A percentile compares a stretch with the other conserved stretches of the same genome.
Evolutionary conservation across 2,329 filamentous ascomycete genomes (phyloP).

Genomic region (Beauveria australis): DNA sequence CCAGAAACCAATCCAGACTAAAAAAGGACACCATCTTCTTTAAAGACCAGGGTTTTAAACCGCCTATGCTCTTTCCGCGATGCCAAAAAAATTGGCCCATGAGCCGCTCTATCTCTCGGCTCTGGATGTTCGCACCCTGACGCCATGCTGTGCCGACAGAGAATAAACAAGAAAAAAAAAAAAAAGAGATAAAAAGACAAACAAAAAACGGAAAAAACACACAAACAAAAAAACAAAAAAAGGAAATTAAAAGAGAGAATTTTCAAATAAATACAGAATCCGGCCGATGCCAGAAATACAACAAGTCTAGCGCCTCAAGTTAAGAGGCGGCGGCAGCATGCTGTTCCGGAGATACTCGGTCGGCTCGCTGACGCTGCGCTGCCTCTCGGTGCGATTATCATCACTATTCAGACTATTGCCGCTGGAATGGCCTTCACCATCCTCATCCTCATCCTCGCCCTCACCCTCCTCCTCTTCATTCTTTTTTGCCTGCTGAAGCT

Average conservation of each 20-base stretch:
- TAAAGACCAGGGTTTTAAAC: background rate
- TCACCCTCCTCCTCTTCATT: slow-evolving; percentile 49
- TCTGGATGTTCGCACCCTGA: background rate
- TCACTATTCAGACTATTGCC: slow-evolving; percentile 18
- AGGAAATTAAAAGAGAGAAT: background rate
- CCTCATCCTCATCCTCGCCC: slow-evolving; percentile 27
- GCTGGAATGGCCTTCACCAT: slow-evolving; percentile 32
- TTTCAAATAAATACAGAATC: background rate
- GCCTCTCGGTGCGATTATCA: slow-evolving; percentile 49
- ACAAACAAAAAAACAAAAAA: background rate
- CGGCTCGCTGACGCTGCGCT: slow-evolving; percentile 44
- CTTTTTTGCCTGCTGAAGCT: slow-evolving; percentile 9
- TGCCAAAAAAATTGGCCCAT: background rate
- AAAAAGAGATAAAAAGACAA: background rate
- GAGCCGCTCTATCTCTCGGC: too few species aligned
- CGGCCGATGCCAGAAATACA: background rate
- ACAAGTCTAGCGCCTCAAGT: slow-evolving; percentile 20
- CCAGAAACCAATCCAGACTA: background rate
- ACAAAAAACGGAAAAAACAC: background rate
- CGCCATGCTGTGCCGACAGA: slow-evolving; percentile 10
- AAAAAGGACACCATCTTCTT: background rate
- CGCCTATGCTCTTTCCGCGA: background rate
- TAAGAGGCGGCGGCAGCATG: slow-evolving; percentile 27
- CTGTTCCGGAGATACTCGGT: slow-evolving; percentile 24
- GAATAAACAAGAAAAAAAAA: background rate